A percentile compares a stretch with the other conserved stretches of the same genome.
phyloP scores from a whole-genome alignment of 164 flowering plant species.

The Annona squamosa region DNA sequence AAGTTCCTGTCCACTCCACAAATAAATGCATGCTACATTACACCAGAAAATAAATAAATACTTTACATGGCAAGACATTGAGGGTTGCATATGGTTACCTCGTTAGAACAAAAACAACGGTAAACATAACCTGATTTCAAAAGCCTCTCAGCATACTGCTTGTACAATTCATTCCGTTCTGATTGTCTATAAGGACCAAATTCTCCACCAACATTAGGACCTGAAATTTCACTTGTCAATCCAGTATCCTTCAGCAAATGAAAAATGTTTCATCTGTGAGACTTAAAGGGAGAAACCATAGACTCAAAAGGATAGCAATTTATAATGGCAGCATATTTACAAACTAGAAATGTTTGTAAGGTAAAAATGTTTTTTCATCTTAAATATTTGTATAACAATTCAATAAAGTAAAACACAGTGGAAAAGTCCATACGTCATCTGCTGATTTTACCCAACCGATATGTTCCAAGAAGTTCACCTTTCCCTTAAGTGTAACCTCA shows the following conservation, averaged over 20 bases:
- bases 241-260: background rate
- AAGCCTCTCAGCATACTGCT: constrained; percentile 72
- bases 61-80: background rate
- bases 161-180: constrained; percentile 79
- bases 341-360: background rate
- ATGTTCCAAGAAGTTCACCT: too few species aligned
- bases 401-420: too few species aligned
- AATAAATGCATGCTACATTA: background rate
- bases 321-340: background rate
- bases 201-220: constrained; percentile 84
- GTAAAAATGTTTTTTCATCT: background rate
- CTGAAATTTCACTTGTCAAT: constrained; percentile 27
- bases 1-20: constrained; percentile 46
- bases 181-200: constrained; percentile 95
- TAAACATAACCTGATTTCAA: constrained; percentile 76
- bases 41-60: background rate
- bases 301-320: background rate
- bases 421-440: too few species aligned
- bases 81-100: constrained; percentile 36
- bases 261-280: constrained; percentile 1
- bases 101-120: constrained; percentile 88
- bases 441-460: too few species aligned
- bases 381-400: too few species aligned
- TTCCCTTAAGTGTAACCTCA: too few species aligned
- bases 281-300: background rate